These are phyloP conservation scores for Xanthoparmelia taractica DNA, from an alignment of 495 filamentous ascomycete species.

Conservation along the genomic window DNA sequence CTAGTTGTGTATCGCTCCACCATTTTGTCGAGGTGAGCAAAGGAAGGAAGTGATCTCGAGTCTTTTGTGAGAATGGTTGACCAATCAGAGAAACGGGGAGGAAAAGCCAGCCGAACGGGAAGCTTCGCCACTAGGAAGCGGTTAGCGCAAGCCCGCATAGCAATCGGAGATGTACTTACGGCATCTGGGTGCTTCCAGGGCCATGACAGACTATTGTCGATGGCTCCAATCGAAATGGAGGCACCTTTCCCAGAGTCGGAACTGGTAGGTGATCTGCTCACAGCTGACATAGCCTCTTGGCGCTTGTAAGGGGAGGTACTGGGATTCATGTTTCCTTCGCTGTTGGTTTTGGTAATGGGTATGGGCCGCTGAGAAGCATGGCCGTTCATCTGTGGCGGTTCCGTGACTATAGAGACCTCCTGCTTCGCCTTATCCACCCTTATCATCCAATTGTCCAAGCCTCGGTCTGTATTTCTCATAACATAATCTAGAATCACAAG, in stretches of 20 bases:
- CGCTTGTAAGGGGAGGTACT: conserved; percentile 61
- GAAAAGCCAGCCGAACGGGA: conserved; percentile 98
- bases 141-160: conserved; percentile 1
- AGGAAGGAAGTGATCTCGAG: conserved; percentile 87
- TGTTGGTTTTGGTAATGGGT: conserved; percentile 36
- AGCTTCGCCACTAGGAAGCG: conserved; percentile 61
- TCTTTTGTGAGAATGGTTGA: conserved; percentile 88
- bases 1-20: conserved; percentile 92
- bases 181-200: conserved; percentile 99
- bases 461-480: conserved; percentile 97
- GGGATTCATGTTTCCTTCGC: conserved; percentile 32
- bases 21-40: conserved; percentile 86
- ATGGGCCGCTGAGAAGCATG: conserved; percentile 47
- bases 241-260: conserved; percentile 44
- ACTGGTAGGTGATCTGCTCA: conserved; percentile 51
- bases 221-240: conserved; percentile 75
- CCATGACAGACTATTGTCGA: conserved; percentile 97
- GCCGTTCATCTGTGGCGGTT: conserved; percentile 63
- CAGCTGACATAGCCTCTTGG: conserved; percentile 77
- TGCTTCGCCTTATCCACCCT: conserved; percentile 80
- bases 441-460: conserved; percentile 99
- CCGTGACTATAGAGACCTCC: conserved; percentile 75
- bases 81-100: conserved; percentile 94
- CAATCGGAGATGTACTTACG: conserved; percentile 36
- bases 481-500: conserved; percentile 97